Percentiles rank a stretch among this genome's conserved stretches.
Evolutionary conservation across 768 basidiomycete species (phyloP).

Genomic region (Hygrophorus russula): DNA sequence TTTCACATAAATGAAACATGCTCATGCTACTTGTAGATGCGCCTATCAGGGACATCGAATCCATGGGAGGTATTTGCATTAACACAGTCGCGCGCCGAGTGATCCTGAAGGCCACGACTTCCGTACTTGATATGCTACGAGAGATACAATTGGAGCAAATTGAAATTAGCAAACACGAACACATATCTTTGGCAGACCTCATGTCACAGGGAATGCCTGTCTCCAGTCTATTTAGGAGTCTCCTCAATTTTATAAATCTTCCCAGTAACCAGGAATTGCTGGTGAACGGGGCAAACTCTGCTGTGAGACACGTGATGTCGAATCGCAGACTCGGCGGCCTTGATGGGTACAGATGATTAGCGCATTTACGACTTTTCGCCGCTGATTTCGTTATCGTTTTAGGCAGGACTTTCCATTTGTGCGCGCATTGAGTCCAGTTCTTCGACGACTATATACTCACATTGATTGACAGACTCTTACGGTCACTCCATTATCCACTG

Average conservation of each 20-base stretch:
- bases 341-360: background rate
- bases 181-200: background rate
- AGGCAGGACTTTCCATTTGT: constrained; percentile 2
- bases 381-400: background rate
- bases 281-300: no score
- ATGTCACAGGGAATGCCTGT: constrained; percentile 1
- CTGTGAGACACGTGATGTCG: no score
- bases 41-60: constrained; percentile 1
- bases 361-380: no score
- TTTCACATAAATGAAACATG: background rate
- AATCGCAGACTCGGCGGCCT: background rate
- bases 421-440: background rate
- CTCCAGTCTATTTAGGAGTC: background rate
- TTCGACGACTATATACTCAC: background rate
- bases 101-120: background rate
- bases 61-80: background rate
- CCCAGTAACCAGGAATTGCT: background rate
- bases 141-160: background rate
- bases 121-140: background rate
- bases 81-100: constrained; percentile 2
- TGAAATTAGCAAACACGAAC: constrained; percentile 2
- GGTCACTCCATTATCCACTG: constrained; percentile 1
- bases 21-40: background rate
- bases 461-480: constrained; percentile 1
- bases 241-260: constrained; percentile 1